phyloP scores from a whole-genome alignment of 2,329 filamentous ascomycete genomes.

The Curvularia hawaiiensis region DNA sequence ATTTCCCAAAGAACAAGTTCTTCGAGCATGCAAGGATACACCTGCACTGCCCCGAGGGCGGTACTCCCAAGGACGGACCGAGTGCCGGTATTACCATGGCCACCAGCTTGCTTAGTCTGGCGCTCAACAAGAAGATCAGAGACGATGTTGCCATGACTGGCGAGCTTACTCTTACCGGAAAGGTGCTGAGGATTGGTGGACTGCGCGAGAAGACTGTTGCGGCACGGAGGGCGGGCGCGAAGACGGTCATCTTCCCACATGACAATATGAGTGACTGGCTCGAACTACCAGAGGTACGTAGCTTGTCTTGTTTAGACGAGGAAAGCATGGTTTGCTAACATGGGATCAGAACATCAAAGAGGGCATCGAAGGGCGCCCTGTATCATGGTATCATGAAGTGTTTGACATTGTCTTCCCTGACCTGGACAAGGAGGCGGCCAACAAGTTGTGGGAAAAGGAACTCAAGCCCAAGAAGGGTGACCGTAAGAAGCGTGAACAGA shows the following conservation, averaged over 20 bases:
- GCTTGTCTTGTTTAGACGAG: too few species aligned
- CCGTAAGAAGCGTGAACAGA: constrained; percentile 42
- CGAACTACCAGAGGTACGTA: constrained; percentile 87
- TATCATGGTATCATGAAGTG: constrained; percentile 92
- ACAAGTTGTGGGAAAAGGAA: constrained; percentile 71
- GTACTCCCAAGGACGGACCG: constrained; percentile 86
- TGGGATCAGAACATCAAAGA: constrained; percentile 90
- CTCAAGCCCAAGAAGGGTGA: constrained; percentile 51
- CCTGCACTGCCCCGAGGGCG: constrained; percentile 94
- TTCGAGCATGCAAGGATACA: constrained; percentile 96
- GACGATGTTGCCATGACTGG: constrained; percentile 97
- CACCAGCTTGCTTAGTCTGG: constrained; percentile 86
- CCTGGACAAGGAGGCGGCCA: constrained; percentile 74
- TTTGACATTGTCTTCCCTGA: constrained; percentile 89
- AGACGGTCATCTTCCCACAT: constrained; percentile 89
- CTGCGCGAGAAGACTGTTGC: constrained; percentile 97
- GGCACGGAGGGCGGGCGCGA: constrained; percentile 87
- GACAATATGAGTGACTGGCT: constrained; percentile 98
- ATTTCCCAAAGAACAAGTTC: constrained; percentile 90
- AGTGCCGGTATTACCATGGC: constrained; percentile 95
- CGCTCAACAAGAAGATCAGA: constrained; percentile 76
- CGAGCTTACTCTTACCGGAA: constrained; percentile 94
- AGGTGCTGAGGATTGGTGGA: constrained; percentile 93
- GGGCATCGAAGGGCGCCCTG: constrained; percentile 88
- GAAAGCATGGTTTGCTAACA: constrained; percentile 18